Percentiles rank a stretch among this genome's conserved stretches.
phyloP scores from a whole-genome alignment of 768 basidiomycete genomes.

The Harrya chromipes region DNA sequence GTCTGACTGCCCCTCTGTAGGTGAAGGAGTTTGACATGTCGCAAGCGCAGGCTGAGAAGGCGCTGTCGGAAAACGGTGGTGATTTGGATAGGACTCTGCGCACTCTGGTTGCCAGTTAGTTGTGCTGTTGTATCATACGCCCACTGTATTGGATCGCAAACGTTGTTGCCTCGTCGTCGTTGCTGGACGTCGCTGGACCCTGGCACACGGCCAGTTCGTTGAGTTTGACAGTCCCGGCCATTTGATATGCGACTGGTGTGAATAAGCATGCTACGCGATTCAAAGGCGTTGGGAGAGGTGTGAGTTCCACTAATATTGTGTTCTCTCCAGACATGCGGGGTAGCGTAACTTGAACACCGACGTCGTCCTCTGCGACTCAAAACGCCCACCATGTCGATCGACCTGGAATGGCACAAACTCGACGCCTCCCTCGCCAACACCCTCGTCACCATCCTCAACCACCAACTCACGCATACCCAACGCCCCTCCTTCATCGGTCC shows the following conservation, averaged over 20 bases:
- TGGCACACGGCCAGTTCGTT: no score
- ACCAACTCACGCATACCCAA: conserved; percentile 62
- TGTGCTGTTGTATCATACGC: neutral
- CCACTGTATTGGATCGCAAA: conserved; percentile 1
- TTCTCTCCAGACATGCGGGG: no score
- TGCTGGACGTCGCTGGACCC: no score
- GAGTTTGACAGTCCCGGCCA: no score
- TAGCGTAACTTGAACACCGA: no score
- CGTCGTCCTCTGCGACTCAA: no score
- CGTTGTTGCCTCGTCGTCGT: neutral
- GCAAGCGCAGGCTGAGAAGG: conserved; percentile 29
- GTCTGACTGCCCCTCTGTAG: conserved; percentile 14
- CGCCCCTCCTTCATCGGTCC: conserved; percentile 96
- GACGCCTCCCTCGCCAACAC: conserved; percentile 65
- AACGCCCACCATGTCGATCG: conserved; percentile 72
- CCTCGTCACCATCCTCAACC: conserved; percentile 75
- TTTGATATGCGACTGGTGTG: no score
- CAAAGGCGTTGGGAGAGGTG: no score
- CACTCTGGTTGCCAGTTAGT: conserved; percentile 25
- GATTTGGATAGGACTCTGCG: conserved; percentile 29
- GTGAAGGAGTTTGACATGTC: conserved; percentile 31
- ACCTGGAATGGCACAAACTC: conserved; percentile 89
- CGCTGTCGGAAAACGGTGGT: conserved; percentile 27
- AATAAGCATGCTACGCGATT: no score
- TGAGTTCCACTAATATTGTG: no score